Evolutionary conservation across 2,329 filamentous ascomycete genomes (phyloP).

Genomic region (Ophiocordyceps camponoti-saundersi): DNA sequence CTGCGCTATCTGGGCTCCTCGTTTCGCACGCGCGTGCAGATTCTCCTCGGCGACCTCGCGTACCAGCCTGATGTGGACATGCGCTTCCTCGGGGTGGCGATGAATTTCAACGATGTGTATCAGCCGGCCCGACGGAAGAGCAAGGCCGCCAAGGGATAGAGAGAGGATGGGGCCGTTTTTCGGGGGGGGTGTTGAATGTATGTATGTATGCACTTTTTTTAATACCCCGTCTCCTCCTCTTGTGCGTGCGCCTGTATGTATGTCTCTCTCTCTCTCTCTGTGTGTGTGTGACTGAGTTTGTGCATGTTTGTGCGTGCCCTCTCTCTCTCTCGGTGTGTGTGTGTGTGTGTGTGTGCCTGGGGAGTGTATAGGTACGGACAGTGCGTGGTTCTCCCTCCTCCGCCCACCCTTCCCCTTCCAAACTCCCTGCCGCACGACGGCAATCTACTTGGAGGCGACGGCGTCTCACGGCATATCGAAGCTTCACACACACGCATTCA

Average conservation of each 20-base stretch:
- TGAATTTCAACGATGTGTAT: conserved; percentile 99
- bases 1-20: conserved; percentile 55
- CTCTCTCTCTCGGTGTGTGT: too few species aligned
- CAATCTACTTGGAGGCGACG: not conserved
- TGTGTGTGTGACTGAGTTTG: too few species aligned
- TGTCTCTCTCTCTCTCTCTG: too few species aligned
- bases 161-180: conserved; percentile 1
- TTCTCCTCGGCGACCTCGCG: conserved; percentile 74
- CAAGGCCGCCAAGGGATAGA: conserved; percentile 16
- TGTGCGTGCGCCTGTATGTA: not conserved
- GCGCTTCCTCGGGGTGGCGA: conserved; percentile 86
- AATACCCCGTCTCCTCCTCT: too few species aligned
- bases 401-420: not conserved
- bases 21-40: conserved; percentile 62
- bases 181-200: not conserved
- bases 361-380: too few species aligned
- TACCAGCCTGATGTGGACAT: conserved; percentile 92
- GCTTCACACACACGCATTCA: not conserved
- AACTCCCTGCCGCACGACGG: not conserved
- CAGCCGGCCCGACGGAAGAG: conserved; percentile 54
- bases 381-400: too few species aligned
- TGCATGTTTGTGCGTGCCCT: too few species aligned
- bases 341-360: too few species aligned
- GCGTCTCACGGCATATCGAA: not conserved
- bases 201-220: too few species aligned